These are phyloP conservation scores for Pestalotiopsis sp. DNA, from an alignment of 2,329 filamentous ascomycete species.

Conservation along the genomic window DNA sequence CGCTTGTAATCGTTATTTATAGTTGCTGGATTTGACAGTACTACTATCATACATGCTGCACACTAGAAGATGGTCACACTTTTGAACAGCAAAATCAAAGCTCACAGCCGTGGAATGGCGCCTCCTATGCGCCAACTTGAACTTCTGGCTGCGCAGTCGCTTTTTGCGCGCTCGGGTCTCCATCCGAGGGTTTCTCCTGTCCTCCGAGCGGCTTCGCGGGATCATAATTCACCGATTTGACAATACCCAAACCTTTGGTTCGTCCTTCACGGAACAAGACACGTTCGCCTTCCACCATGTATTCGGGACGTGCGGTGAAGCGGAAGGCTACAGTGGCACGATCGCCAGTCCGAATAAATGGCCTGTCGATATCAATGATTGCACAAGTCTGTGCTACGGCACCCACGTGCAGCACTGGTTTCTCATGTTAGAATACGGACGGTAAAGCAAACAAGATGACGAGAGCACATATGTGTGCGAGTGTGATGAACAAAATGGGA, in stretches of 20 bases:
- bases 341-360: constrained; percentile 91
- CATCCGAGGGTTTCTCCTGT: background rate
- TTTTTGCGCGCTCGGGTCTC: background rate
- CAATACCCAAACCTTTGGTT: constrained; percentile 93
- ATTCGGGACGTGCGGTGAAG: constrained; percentile 94
- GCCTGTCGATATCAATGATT: constrained; percentile 97
- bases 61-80: background rate
- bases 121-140: background rate
- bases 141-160: background rate
- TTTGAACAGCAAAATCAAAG: background rate
- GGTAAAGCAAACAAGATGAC: background rate
- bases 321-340: constrained; percentile 92
- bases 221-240: constrained; percentile 90
- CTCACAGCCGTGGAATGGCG: too few relatives aligned
- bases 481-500: background rate
- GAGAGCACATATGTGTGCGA: background rate
- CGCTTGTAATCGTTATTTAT: background rate
- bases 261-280: constrained; percentile 91
- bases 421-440: background rate
- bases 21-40: background rate
- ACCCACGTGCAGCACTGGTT: constrained; percentile 81
- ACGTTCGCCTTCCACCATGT: constrained; percentile 83
- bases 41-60: background rate
- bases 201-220: constrained; percentile 47
- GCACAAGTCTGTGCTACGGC: constrained; percentile 94